These are phyloP conservation scores for Aspergillus sp. DNA, from an alignment of 2,329 filamentous ascomycete genomes.

Conservation along the genomic window DNA sequence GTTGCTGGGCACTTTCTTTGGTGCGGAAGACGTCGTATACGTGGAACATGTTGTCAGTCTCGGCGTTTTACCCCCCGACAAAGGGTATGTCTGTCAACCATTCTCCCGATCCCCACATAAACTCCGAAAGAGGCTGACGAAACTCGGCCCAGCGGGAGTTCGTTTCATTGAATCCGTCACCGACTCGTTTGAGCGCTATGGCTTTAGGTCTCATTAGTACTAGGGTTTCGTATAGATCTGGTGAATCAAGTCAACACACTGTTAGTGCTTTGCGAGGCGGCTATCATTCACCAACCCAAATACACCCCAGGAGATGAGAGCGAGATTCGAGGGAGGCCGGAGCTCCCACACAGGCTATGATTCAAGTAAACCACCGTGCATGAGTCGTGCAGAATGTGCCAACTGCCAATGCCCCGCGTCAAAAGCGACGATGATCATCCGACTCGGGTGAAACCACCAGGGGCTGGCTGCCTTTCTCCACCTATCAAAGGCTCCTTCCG, in stretches of 20 bases:
- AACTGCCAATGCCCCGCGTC: not conserved
- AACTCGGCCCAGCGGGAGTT: conserved; percentile 2
- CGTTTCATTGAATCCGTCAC: not conserved
- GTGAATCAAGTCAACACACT: not conserved
- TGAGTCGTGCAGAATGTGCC: not conserved
- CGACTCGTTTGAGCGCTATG: not conserved
- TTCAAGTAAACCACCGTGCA: not conserved
- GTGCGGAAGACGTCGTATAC: not conserved
- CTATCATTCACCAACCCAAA: not conserved
- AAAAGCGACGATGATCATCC: not conserved
- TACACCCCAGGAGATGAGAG: not conserved
- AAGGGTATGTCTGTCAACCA: not conserved
- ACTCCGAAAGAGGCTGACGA: not conserved
- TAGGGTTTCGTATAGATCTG: not conserved
- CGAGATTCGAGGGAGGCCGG: not conserved
- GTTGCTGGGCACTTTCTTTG: not conserved
- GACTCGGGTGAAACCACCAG: not conserved
- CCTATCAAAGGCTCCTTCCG: not conserved
- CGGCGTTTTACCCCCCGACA: conserved; percentile 3
- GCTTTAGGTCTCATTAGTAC: not conserved
- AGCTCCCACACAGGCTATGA: not conserved
- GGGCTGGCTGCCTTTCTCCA: not conserved
- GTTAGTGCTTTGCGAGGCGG: not conserved
- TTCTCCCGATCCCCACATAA: not conserved
- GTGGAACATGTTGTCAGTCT: conserved; percentile 5